A percentile compares a stretch with the other conserved stretches of the same genome.
Conservation (phyloP, 192 early-diverging fungal species). For the Hyaloraphidium curvatum region DNA sequence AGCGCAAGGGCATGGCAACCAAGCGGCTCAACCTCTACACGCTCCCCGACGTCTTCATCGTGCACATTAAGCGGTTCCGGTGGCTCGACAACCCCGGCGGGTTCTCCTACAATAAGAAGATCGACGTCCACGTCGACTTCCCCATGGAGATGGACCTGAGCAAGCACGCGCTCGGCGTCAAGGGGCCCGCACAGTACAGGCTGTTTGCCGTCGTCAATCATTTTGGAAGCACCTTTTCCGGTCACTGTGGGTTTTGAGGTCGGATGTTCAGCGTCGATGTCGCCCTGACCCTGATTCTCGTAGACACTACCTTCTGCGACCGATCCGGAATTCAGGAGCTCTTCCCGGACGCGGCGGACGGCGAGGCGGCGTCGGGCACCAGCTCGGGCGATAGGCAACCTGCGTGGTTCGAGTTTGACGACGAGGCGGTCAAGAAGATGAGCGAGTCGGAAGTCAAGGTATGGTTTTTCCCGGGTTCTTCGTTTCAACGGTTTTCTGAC, state of each 20-base stretch:
- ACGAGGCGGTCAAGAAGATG: not conserved
- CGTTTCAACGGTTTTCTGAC: too few relatives aligned
- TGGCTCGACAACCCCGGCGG: not conserved
- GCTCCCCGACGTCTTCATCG: not conserved
- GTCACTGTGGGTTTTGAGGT: not conserved
- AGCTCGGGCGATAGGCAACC: not conserved
- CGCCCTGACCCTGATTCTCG: not conserved
- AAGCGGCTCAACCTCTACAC: not conserved
- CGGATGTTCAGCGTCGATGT: not conserved
- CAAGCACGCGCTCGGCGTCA: not conserved
- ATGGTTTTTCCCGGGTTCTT: not conserved
- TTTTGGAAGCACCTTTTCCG: not conserved
- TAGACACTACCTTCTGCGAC: constrained; percentile 1
- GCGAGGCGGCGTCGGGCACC: too few relatives aligned
- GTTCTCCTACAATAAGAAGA: not conserved
- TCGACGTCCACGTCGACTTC: not conserved
- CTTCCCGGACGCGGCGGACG: too few relatives aligned
- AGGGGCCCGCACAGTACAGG: not conserved
- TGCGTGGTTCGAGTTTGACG: constrained; percentile 2
- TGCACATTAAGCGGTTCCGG: not conserved
- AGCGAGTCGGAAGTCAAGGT: not conserved
- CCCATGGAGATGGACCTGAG: not conserved
- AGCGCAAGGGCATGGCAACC: not conserved
- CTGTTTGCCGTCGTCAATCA: constrained; percentile 2
- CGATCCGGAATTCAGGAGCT: too few relatives aligned